Percentiles rank a stretch among this genome's conserved stretches.
Evolutionary conservation across 1,284 basidiomycete species (phyloP).

Genomic region (Spongispora temasekensis): DNA sequence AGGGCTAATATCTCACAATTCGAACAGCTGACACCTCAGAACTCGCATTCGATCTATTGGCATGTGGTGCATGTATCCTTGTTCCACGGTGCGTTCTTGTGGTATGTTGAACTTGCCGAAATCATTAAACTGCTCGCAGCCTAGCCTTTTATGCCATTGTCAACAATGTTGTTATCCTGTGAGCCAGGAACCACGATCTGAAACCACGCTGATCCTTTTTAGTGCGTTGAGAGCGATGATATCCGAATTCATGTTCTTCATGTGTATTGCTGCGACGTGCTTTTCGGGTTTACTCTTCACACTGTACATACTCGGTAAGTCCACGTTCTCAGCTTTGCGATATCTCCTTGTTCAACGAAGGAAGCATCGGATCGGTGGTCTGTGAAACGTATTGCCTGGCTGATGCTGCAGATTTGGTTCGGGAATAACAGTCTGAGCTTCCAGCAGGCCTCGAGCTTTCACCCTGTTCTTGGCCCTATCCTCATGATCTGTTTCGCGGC

Average conservation of each 20-base stretch:
- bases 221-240: constrained; percentile 79
- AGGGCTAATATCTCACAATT: constrained; percentile 10
- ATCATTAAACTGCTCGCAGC: constrained; percentile 33
- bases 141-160: constrained; percentile 85
- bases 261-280: constrained; percentile 77
- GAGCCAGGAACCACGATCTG: constrained; percentile 9
- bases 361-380: constrained; percentile 60
- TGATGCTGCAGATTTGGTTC: constrained; percentile 84
- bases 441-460: constrained; percentile 70
- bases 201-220: constrained; percentile 9
- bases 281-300: constrained; percentile 89
- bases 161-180: constrained; percentile 85
- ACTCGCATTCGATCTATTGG: constrained; percentile 79
- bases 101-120: not conserved
- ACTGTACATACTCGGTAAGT: constrained; percentile 71
- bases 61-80: constrained; percentile 84
- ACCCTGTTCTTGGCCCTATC: constrained; percentile 82
- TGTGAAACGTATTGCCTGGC: constrained; percentile 72
- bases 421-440: constrained; percentile 79
- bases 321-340: not conserved
- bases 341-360: constrained; percentile 16
- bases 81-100: constrained; percentile 64
- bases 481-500: constrained; percentile 86
- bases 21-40: constrained; percentile 55
- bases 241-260: constrained; percentile 82